Evolutionary conservation across 1,284 basidiomycete genomes (phyloP).

Genomic region (Pyrrhoderma lamaoense): DNA sequence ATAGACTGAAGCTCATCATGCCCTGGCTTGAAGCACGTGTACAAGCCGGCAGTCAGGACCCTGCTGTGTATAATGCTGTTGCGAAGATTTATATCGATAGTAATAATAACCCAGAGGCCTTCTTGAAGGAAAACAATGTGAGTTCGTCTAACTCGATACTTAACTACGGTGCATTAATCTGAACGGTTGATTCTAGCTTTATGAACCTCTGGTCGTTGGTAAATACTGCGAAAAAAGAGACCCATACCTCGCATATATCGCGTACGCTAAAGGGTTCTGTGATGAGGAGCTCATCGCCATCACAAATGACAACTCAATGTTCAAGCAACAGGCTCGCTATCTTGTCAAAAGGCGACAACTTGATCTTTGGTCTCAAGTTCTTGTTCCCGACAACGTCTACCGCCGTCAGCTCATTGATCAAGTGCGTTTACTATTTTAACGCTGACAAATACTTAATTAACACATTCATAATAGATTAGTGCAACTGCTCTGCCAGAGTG

Average conservation of each 20-base stretch:
- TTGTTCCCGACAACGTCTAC: conserved; percentile 85
- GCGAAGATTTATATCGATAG: conserved; percentile 99
- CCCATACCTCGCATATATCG: conserved; percentile 98
- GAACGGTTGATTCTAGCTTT: conserved; percentile 47
- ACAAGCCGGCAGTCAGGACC: conserved; percentile 87
- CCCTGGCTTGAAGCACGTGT: conserved; percentile 96
- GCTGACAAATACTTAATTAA: background rate
- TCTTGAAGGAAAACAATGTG: conserved; percentile 98
- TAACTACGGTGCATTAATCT: background rate
- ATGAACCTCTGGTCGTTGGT: conserved; percentile 94
- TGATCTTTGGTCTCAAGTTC: conserved; percentile 96
- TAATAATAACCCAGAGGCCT: conserved; percentile 96
- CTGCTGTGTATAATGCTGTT: conserved; percentile 92
- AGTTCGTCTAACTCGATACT: conserved; percentile 24
- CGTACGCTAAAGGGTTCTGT: conserved; percentile 98
- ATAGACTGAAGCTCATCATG: conserved; percentile 92
- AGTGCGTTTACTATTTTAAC: conserved; percentile 27
- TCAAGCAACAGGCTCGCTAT: conserved; percentile 99
- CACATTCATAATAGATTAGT: conserved; percentile 49
- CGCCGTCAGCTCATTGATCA: conserved; percentile 95
- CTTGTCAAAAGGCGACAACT: conserved; percentile 93
- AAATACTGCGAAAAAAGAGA: conserved; percentile 99
- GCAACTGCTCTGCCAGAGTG: conserved; percentile 95
- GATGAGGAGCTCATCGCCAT: conserved; percentile 97
- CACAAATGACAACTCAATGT: conserved; percentile 99